Conservation (phyloP, 768 basidiomycete species). For the Lactarius indigo region DNA sequence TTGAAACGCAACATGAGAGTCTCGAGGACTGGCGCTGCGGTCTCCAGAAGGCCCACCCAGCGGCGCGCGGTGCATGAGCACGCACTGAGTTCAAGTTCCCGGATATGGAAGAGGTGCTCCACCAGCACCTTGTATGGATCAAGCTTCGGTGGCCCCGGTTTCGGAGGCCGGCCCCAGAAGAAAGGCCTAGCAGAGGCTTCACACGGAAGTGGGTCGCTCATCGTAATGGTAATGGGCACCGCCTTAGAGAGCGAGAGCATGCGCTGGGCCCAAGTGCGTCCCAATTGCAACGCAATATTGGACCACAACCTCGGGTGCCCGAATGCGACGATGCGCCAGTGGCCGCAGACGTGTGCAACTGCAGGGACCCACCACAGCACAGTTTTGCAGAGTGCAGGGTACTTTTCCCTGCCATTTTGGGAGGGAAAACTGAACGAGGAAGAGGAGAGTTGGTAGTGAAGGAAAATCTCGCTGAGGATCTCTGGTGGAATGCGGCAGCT, state of each 20-base stretch:
- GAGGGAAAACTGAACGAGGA: neutral
- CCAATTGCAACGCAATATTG: neutral
- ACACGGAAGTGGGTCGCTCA: slow-evolving; percentile 8
- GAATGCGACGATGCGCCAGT: slow-evolving; percentile 18
- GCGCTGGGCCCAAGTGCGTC: slow-evolving; percentile 12
- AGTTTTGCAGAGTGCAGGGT: neutral
- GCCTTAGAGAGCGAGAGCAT: slow-evolving; percentile 17
- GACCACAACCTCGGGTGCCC: slow-evolving; percentile 4
- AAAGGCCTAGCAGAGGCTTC: slow-evolving; percentile 1
- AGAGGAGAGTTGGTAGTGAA: slow-evolving; percentile 8
- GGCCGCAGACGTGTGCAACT: slow-evolving; percentile 16
- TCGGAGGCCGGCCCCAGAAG: neutral
- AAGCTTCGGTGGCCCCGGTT: neutral
- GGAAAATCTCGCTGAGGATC: slow-evolving; percentile 19
- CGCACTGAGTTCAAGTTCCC: slow-evolving; percentile 5
- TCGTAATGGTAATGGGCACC: slow-evolving; percentile 4
- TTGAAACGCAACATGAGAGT: slow-evolving; percentile 1
- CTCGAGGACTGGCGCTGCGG: slow-evolving; percentile 11
- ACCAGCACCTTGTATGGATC: slow-evolving; percentile 15
- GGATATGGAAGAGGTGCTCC: slow-evolving; percentile 18
- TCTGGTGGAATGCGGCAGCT: slow-evolving; percentile 17
- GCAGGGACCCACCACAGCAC: slow-evolving; percentile 13
- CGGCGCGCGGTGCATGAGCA: neutral
- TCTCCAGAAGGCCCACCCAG: slow-evolving; percentile 11
- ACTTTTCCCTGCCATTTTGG: neutral